Base-by-base conservation (phyloP, 139 green algal genomes). In the Eudorina sp. region DNA sequence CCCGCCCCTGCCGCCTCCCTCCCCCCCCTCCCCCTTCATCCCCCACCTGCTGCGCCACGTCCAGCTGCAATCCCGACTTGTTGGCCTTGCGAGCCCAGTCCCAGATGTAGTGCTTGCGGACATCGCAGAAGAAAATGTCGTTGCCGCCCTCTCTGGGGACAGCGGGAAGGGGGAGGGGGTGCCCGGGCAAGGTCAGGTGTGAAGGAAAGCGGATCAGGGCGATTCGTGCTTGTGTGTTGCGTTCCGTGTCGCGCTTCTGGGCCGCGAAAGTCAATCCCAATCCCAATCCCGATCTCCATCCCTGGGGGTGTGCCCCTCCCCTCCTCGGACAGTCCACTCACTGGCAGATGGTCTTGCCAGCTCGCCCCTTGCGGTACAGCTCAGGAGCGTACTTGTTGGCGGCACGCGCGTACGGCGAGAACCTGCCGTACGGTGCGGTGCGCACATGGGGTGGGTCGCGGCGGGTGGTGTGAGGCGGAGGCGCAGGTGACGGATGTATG, bases 41-140 rank as follows among this genome's bases (percentile, higher is more conserved):
- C 45, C 45, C 46, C 36, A 88, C 82, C 82, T 88, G 83, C 83
- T 81, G 68, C 68, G 83, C 83, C 34, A 88, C 68, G 48, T 88
- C 83, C 51, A 88, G 7, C 16, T 68, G 51, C 68, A 70, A 27
- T 5, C 83, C 83, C 0, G 48, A 58, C n/a, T 21, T 8, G n/a
- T 81, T 72, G 34, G 68, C 83, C 21, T 16, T 45, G 2, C 48
- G 29, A 6, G 83, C 68, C 31, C 48, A 88, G 48, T 88, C 31
- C 68, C 66, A 80, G 18, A 88, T 81, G 68, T 68, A 88, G 46
- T 88, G 83, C 14, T 88, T 88, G 8, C 83, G 83, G 5, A 81
- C 83, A 53, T 88, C 51, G 34, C 83, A 88, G 83, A 72, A 81
- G 18, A 23, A 81, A 19, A 88, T 36, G 18, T 66, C 21, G 1